Percentiles rank a stretch among this genome's conserved stretches.
These are phyloP conservation scores for Shiraia sp. DNA, from an alignment of 2,329 filamentous ascomycete species.

Conservation along the genomic window DNA sequence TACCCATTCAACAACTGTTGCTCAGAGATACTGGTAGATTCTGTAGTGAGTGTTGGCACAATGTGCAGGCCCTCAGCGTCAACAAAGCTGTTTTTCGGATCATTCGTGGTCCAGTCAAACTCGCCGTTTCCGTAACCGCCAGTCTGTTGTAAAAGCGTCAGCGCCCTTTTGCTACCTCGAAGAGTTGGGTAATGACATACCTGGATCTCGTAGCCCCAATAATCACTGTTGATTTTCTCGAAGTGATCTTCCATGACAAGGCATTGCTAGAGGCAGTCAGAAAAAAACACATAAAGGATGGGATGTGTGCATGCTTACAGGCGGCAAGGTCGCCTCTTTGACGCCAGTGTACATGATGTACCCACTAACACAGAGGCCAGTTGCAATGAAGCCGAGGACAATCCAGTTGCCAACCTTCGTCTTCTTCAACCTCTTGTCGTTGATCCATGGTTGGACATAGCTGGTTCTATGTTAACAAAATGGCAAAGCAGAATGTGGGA, in stretches of 20 bases:
- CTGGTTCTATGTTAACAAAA: conserved; percentile 4
- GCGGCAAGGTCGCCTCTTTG: conserved; percentile 16
- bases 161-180: neutral
- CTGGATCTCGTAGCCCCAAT: conserved; percentile 75
- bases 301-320: conserved; percentile 6
- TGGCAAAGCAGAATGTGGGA: neutral
- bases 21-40: conserved; percentile 65
- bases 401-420: conserved; percentile 29
- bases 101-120: conserved; percentile 73
- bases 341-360: conserved; percentile 26
- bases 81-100: conserved; percentile 74
- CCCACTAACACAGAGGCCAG: conserved; percentile 16
- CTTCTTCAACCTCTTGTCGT: conserved; percentile 23
- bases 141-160: conserved; percentile 33
- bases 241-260: conserved; percentile 61
- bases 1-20: conserved; percentile 64
- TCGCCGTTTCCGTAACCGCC: conserved; percentile 71
- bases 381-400: conserved; percentile 14
- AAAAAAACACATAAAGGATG: neutral
- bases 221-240: conserved; percentile 57
- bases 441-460: conserved; percentile 27
- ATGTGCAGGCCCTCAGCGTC: conserved; percentile 71
- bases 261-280: conserved; percentile 17
- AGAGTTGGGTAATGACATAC: conserved; percentile 37
- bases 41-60: conserved; percentile 72